Conservation (phyloP, 441 rosid species). For the Mallotus repandus region DNA sequence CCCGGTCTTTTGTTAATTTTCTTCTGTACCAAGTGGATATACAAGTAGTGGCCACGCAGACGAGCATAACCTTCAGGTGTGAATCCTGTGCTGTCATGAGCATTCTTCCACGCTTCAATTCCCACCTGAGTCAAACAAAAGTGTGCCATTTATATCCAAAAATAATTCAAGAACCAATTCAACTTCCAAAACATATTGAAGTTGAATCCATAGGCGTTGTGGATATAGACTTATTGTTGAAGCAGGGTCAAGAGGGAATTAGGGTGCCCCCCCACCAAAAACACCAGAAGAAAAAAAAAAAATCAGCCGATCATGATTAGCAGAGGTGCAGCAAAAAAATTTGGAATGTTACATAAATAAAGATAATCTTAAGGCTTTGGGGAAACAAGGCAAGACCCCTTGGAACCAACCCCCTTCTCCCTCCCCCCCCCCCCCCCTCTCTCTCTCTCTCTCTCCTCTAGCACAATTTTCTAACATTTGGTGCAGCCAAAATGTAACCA, state of each 20-base stretch:
- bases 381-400: too few relatives aligned
- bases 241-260: neutral
- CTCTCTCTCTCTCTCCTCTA: too few relatives aligned
- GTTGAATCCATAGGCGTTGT: neutral
- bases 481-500: neutral
- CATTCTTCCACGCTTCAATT: slow-evolving; percentile 76
- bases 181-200: neutral
- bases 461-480: neutral
- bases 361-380: too few relatives aligned
- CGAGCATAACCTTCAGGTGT: slow-evolving; percentile 95
- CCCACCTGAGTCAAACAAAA: slow-evolving; percentile 60
- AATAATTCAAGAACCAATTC: neutral
- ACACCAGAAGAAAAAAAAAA: too few relatives aligned
- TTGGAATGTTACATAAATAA: too few relatives aligned
- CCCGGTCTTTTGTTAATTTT: slow-evolving; percentile 51
- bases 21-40: slow-evolving; percentile 82
- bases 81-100: slow-evolving; percentile 76
- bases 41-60: slow-evolving; percentile 81
- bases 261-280: too few relatives aligned
- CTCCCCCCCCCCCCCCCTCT: too few relatives aligned
- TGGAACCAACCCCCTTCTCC: too few relatives aligned
- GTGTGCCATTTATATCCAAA: slow-evolving; percentile 5
- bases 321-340: too few relatives aligned
- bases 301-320: too few relatives aligned
- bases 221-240: neutral